Base-by-base conservation (phyloP, 1,139 yeast species). In the Taphrina wiesneri region DNA sequence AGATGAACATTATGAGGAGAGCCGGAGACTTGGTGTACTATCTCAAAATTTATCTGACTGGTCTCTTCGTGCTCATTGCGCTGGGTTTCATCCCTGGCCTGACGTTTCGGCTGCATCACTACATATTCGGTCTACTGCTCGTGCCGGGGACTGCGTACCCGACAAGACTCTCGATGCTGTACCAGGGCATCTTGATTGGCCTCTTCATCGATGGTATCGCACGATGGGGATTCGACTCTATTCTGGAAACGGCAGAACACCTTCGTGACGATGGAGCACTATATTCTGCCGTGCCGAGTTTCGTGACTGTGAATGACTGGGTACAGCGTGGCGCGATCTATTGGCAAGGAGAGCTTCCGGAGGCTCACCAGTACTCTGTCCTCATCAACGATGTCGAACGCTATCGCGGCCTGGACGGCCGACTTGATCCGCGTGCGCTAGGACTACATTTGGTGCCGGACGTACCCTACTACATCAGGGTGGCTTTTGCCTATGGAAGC, bases 221-320 rank as follows among this genome's bases (percentile, higher is more conserved):
- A 0, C 80, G 96, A 68, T 92, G 99, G 99, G 97, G 95, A 64
- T 86, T 88, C 73, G 98, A 96, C 1, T 86, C 96, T 25, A 86
- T 92, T 67, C 85, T 88, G 1, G 97, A 92, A 73, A 90, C 97
- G 0, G 83, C 83, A 56, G 78, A 81, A 13, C 83, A 90, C 15
- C 76, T 91, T 59, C 77, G 85, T 68, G 78, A 97, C 70, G 88
- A 88, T 30, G 97, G 90, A 70, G 96, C 70, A 68, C 67, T 30
- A 17, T 25, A 17, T 72, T 68, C 72, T 25, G 68, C 61, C 43
- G 61, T 70, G 47, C 72, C 72, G 3, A 56, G 47, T 17, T 68
- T 69, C 63, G 66, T 68, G 4, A 66, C 68, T 28, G 17, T 9
- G 11, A 21, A 15, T 9, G 9, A 30, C 23, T 45, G 54, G 54